Conservation (phyloP, 192 early-diverging fungal genomes). For the Coemansia sp. region DNA sequence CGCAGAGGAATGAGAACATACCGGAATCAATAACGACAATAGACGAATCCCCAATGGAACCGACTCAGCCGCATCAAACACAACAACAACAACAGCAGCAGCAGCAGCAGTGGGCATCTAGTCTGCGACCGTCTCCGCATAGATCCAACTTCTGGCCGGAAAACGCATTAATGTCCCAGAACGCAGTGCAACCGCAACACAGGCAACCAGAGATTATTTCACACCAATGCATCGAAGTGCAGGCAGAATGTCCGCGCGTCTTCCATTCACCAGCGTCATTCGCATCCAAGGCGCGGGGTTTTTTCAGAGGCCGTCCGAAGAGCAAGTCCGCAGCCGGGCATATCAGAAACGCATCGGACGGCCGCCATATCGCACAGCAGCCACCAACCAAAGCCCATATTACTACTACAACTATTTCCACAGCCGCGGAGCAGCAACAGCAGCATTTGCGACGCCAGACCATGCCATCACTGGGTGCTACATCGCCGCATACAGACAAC, state of each 20-base stretch:
- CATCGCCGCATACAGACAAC: constrained; percentile 10
- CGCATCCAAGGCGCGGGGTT: constrained; percentile 9
- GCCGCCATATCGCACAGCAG: constrained; percentile 9
- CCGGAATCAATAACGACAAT: not conserved
- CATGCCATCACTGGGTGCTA: constrained; percentile 16
- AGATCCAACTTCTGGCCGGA: constrained; percentile 25
- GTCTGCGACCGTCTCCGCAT: not conserved
- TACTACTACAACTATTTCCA: constrained; percentile 1
- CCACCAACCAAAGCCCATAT: not conserved
- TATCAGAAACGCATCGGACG: constrained; percentile 11
- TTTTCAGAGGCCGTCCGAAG: constrained; percentile 25
- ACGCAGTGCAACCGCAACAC: not conserved
- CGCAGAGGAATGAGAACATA: not conserved
- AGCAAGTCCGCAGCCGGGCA: constrained; percentile 8
- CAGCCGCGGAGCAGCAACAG: not conserved
- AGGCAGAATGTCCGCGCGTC: constrained; percentile 3
- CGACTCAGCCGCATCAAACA: not conserved
- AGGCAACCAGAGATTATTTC: not conserved
- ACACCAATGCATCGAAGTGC: constrained; percentile 2
- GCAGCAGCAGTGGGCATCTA: not conserved
- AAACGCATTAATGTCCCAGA: not conserved
- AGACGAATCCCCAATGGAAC: not conserved
- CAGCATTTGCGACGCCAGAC: not conserved
- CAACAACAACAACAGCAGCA: too few relatives aligned
- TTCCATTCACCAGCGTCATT: not conserved